Percentiles rank a stretch among this genome's conserved stretches.
Evolutionary conservation across 352 stramenopile species (phyloP).

Genomic region (Pythium coloratum): DNA sequence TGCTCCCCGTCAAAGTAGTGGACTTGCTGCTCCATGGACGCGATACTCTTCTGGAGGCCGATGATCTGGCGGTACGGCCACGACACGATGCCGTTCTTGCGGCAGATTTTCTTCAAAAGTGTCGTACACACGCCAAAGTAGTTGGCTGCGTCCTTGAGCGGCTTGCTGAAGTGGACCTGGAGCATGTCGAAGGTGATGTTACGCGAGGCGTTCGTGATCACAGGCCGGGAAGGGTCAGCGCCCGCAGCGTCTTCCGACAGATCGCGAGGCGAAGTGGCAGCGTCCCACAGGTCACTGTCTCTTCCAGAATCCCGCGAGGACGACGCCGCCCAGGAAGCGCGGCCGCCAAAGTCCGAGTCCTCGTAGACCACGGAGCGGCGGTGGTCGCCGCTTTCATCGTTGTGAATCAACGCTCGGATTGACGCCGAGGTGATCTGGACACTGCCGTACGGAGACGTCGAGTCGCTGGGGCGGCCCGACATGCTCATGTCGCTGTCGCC

Average conservation of each 20-base stretch:
- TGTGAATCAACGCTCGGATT: slow-evolving; percentile 14
- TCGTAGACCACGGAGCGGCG: slow-evolving; percentile 8
- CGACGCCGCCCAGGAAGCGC: slow-evolving; percentile 14
- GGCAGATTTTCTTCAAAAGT: slow-evolving; percentile 85
- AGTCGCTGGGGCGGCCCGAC: slow-evolving; percentile 2
- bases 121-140: slow-evolving; percentile 84
- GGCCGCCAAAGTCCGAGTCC: slow-evolving; percentile 7
- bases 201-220: slow-evolving; percentile 39
- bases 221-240: slow-evolving; percentile 1
- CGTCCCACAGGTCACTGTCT: slow-evolving; percentile 19
- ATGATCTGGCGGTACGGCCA: slow-evolving; percentile 88
- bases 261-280: not conserved
- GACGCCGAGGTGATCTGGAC: slow-evolving; percentile 21
- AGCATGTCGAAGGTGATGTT: slow-evolving; percentile 82
- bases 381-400: slow-evolving; percentile 2
- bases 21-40: slow-evolving; percentile 83
- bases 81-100: slow-evolving; percentile 70
- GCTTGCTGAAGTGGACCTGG: slow-evolving; percentile 80
- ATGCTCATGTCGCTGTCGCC: slow-evolving; percentile 22
- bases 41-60: slow-evolving; percentile 81
- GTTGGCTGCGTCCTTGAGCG: slow-evolving; percentile 70
- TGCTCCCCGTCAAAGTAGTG: slow-evolving; percentile 68
- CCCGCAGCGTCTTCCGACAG: not conserved
- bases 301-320: slow-evolving; percentile 15
- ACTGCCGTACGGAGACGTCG: slow-evolving; percentile 6